Evolutionary conservation across 2,329 filamentous ascomycete genomes (phyloP), one percentile per base, ranked within the genome.

Genomic region (Fusarium ramigenum): DNA sequence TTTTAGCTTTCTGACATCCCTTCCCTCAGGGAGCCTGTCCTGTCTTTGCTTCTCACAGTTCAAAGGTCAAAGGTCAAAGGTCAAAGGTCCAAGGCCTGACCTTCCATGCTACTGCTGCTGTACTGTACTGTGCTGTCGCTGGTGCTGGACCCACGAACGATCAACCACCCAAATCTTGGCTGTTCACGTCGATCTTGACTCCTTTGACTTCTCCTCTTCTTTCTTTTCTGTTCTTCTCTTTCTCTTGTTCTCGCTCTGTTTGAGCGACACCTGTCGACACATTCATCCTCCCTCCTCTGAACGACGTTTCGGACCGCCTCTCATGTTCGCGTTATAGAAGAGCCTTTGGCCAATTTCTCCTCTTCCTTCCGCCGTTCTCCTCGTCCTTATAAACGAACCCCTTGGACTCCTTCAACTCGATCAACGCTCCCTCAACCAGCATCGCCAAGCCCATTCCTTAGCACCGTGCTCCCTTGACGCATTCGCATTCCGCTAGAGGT

Each of bases 281-380:
- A 30, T 40, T 62, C 49, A 37, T 54, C 40, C 34, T 63, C 36
- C 49, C 36, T 39, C 44, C 28, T 30, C 19, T 54, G 50, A 54
- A 25, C 40, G 39, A 37, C 44, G 32, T 43, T 66, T 67, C 66
- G 54, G 56, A 50, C 53, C 67, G 75, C 72, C 68, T 78, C 73
- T 75, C 77, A 82, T 83, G 81, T 78, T 58, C 74, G 75, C 71
- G 77, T 82, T 80, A 81, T 82, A 82, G 80, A 78, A 79, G 77
- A 80, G 73, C 73, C 70, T 69, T 69, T 64, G 69, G 69, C 67
- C 60, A 59, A 60, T 66, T 68, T 74, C 57, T 72, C 60, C 64
- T 74, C 71, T 67, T 60, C 61, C 64, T 50, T 61, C 62, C 52
- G 69, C 57, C 70, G 61, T 62, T 63, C 71, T 43, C 63, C 34